Evolutionary conservation across 306 rosid species (phyloP).

Genomic region (Castanea sativa): DNA sequence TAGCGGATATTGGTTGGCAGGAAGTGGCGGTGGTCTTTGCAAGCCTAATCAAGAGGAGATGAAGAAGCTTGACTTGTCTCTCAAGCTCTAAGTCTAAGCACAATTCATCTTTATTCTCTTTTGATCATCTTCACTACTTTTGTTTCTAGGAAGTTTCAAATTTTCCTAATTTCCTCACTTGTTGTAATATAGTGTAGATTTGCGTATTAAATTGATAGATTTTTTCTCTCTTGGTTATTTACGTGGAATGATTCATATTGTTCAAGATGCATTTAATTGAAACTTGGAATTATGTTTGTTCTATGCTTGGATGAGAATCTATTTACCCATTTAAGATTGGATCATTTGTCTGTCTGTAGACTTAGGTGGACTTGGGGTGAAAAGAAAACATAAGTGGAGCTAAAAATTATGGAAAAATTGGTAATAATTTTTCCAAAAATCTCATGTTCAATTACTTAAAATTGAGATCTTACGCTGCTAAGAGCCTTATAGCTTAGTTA

Average conservation of each 20-base stretch:
- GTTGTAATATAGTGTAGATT: slow-evolving; percentile 30
- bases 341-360: neutral
- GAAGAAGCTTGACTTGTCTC: slow-evolving; percentile 64
- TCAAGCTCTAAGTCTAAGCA: slow-evolving; percentile 42
- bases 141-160: slow-evolving; percentile 23
- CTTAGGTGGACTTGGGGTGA: too few species aligned
- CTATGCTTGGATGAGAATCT: slow-evolving; percentile 6
- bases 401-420: neutral
- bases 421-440: neutral
- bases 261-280: slow-evolving; percentile 24
- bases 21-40: slow-evolving; percentile 36
- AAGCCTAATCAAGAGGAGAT: slow-evolving; percentile 41
- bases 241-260: slow-evolving; percentile 17
- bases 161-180: slow-evolving; percentile 16
- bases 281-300: slow-evolving; percentile 19
- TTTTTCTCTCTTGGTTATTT: slow-evolving; percentile 2
- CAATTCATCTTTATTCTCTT: neutral
- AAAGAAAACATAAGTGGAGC: too few species aligned
- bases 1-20: slow-evolving; percentile 30
- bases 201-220: slow-evolving; percentile 1
- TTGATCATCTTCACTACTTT: neutral
- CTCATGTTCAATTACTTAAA: neutral
- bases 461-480: neutral
- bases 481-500: too few species aligned
- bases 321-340: slow-evolving; percentile 2